These are phyloP conservation scores for Calvatia gigantea DNA, from an alignment of 768 basidiomycete genomes.

Conservation along the genomic window DNA sequence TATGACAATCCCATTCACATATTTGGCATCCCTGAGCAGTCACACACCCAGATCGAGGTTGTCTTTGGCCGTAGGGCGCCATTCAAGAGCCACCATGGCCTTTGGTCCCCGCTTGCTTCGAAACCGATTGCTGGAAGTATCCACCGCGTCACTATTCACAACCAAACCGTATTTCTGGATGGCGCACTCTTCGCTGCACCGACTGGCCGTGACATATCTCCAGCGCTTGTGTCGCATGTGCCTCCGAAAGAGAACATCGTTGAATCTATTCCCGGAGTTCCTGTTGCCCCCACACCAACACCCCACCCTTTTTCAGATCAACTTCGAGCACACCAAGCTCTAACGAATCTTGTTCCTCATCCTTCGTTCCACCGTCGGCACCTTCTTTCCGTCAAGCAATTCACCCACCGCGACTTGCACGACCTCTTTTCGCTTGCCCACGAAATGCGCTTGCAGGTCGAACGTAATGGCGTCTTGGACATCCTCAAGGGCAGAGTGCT, in stretches of 20 bases:
- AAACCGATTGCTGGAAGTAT: constrained; percentile 66
- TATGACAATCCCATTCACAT: constrained; percentile 93
- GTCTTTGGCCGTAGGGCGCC: constrained; percentile 73
- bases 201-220: constrained; percentile 71
- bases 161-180: constrained; percentile 86
- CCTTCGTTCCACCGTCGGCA: constrained; percentile 92
- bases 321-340: constrained; percentile 26
- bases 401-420: constrained; percentile 84
- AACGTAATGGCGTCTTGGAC: constrained; percentile 84
- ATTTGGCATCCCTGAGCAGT: constrained; percentile 85
- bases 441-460: constrained; percentile 96
- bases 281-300: constrained; percentile 10
- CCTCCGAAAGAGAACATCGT: constrained; percentile 13
- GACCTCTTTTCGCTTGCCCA: constrained; percentile 92
- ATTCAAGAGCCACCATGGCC: constrained; percentile 44
- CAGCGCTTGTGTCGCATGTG: constrained; percentile 46
- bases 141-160: constrained; percentile 89
- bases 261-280: constrained; percentile 16
- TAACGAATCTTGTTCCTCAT: constrained; percentile 56
- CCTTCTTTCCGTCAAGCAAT: constrained; percentile 93
- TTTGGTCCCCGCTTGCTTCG: constrained; percentile 84
- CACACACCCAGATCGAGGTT: constrained; percentile 88
- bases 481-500: constrained; percentile 89
- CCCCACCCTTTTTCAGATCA: constrained; percentile 7
- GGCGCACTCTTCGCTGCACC: constrained; percentile 62